A percentile compares a stretch with the other conserved stretches of the same genome.
phyloP scores from a whole-genome alignment of 257 asterid genomes.

The Paraleonurus japonicus region DNA sequence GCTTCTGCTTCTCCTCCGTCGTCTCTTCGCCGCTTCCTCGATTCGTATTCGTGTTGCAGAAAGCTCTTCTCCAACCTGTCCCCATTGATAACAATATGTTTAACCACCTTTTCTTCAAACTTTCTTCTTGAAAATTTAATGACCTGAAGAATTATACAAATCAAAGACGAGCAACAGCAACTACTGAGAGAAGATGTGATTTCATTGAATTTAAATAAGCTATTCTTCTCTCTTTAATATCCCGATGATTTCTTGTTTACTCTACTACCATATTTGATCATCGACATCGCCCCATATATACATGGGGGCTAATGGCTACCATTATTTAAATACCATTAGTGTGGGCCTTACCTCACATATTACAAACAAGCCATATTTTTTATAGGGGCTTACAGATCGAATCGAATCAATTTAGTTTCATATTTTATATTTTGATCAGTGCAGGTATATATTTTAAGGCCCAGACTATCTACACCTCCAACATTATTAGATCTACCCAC shows the following conservation, averaged over 20 bases:
- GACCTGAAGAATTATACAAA: not conserved
- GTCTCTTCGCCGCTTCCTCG: too few species aligned
- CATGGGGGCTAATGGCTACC: not conserved
- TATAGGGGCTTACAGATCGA: not conserved
- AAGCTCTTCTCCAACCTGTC: conserved; percentile 90
- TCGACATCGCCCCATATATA: not conserved
- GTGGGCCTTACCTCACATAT: not conserved
- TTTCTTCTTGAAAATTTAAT: not conserved
- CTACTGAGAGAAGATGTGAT: too few species aligned
- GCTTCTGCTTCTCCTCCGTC: conserved; percentile 28
- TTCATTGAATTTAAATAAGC: too few species aligned
- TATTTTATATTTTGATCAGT: too few species aligned
- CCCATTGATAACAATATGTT: conserved; percentile 47
- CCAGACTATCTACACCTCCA: too few species aligned
- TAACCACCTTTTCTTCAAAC: too few species aligned
- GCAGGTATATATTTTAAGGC: too few species aligned
- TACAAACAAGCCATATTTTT: not conserved
- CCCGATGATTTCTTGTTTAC: not conserved
- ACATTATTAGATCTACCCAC: too few species aligned
- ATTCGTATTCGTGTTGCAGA: conserved; percentile 53
- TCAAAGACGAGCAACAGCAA: not conserved
- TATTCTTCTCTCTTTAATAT: not conserved
- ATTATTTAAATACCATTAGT: not conserved
- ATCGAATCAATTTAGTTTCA: not conserved
- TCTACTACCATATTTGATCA: not conserved